phyloP scores from a whole-genome alignment of 768 basidiomycete genomes.

The Termitomyces sp. region DNA sequence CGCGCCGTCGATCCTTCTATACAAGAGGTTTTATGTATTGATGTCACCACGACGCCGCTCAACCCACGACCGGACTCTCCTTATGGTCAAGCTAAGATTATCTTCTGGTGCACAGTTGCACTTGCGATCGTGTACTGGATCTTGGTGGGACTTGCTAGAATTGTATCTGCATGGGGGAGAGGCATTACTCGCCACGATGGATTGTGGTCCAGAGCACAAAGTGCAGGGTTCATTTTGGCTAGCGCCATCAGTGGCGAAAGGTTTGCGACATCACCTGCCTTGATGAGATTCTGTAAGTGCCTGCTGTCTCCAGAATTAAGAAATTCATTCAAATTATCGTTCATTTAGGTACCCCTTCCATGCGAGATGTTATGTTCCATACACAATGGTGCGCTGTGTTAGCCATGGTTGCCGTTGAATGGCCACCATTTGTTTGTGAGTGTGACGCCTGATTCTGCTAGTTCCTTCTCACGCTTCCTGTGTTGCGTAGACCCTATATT shows the following conservation, averaged over 20 bases:
- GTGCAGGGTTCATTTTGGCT: conserved; percentile 83
- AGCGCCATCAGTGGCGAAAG: conserved; percentile 93
- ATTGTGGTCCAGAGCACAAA: conserved; percentile 69
- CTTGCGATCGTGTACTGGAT: conserved; percentile 80
- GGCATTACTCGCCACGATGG: conserved; percentile 59
- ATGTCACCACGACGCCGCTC: conserved; percentile 74
- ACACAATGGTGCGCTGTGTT: conserved; percentile 90
- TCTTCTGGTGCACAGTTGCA: conserved; percentile 71
- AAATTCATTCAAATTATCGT: conserved; percentile 8
- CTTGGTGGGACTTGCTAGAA: conserved; percentile 73
- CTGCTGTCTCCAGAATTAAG: conserved; percentile 1
- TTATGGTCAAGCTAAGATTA: conserved; percentile 61
- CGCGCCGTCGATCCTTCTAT: conserved; percentile 87
- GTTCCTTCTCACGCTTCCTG: not conserved
- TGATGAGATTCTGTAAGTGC: conserved; percentile 82
- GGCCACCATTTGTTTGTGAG: conserved; percentile 88
- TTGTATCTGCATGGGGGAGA: conserved; percentile 82
- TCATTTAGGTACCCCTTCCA: conserved; percentile 80
- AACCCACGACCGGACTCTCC: conserved; percentile 49
- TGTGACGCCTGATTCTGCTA: not conserved
- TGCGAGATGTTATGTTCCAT: conserved; percentile 89
- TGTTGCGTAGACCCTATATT: conserved; percentile 74
- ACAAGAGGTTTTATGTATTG: conserved; percentile 78
- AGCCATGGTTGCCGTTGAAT: conserved; percentile 91
- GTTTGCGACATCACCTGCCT: conserved; percentile 75